Percentiles rank a stretch among this genome's conserved stretches.
Conservation (phyloP, 768 basidiomycete species). For the Suillus subaureus region DNA sequence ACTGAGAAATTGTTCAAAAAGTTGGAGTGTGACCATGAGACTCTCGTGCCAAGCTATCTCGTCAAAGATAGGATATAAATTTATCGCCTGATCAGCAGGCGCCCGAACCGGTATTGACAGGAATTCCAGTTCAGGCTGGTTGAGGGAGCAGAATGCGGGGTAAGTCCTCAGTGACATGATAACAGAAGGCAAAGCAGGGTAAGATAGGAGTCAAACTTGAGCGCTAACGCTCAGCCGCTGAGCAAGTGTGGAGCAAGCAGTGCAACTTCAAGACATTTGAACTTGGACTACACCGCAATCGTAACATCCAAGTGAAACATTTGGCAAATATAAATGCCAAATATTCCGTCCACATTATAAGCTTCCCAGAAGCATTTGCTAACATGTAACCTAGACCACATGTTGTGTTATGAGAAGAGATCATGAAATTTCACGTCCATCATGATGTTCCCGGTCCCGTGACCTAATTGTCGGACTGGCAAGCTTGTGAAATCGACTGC, state of each 20-base stretch:
- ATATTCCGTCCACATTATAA: neutral
- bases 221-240: no score
- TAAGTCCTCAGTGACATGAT: neutral
- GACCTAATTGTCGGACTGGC: neutral
- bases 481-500: constrained; percentile 4
- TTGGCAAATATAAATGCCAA: neutral
- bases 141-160: constrained; percentile 4
- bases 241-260: neutral
- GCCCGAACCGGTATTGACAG: neutral
- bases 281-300: neutral
- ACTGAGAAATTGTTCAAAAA: neutral
- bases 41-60: neutral
- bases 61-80: neutral
- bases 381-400: neutral
- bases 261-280: neutral
- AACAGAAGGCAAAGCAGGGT: neutral
- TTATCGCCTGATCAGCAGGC: neutral
- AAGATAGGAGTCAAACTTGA: neutral
- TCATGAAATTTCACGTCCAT: neutral
- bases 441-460: neutral
- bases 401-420: neutral
- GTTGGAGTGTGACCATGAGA: neutral
- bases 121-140: neutral
- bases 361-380: neutral
- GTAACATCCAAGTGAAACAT: neutral